A percentile compares a stretch with the other conserved stretches of the same genome.
These are phyloP conservation scores for Sarcomyxa edulis DNA, from an alignment of 768 basidiomycete species.

Conservation along the genomic window DNA sequence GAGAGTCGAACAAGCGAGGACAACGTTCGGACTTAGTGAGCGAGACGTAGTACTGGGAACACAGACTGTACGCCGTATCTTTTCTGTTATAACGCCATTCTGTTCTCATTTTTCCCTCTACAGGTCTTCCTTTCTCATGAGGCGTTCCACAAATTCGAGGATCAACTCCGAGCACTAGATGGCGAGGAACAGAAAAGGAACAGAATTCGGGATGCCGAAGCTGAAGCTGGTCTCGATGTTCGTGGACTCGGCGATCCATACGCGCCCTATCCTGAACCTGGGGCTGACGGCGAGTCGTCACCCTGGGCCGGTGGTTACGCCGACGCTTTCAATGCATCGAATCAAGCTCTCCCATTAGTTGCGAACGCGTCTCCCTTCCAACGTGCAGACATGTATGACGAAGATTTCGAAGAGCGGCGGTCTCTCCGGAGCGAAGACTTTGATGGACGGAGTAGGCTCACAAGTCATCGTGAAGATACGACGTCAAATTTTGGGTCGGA, in stretches of 20 bases:
- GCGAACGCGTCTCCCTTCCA: slow-evolving; percentile 79
- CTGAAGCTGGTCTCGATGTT: slow-evolving; percentile 60
- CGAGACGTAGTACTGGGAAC: slow-evolving; percentile 77
- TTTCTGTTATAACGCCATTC: not conserved
- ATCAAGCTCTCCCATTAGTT: slow-evolving; percentile 78
- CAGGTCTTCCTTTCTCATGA: slow-evolving; percentile 86
- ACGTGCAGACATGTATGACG: slow-evolving; percentile 69
- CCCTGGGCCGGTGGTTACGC: slow-evolving; percentile 35
- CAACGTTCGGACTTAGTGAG: slow-evolving; percentile 54
- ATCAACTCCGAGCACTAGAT: slow-evolving; percentile 77
- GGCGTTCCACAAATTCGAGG: slow-evolving; percentile 87
- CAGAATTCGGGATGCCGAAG: slow-evolving; percentile 69
- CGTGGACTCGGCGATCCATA: slow-evolving; percentile 63
- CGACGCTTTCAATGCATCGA: slow-evolving; percentile 58
- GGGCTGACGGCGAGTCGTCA: slow-evolving; percentile 26
- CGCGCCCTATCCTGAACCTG: slow-evolving; percentile 65
- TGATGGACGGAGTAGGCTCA: slow-evolving; percentile 74
- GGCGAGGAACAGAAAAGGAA: slow-evolving; percentile 84
- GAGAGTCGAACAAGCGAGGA: slow-evolving; percentile 53
- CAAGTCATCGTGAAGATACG: slow-evolving; percentile 72
- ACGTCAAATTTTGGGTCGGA: slow-evolving; percentile 85
- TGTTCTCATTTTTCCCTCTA: not conserved
- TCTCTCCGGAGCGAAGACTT: slow-evolving; percentile 74
- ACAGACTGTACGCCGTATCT: slow-evolving; percentile 58
- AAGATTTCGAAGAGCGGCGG: slow-evolving; percentile 72